phyloP scores from a whole-genome alignment of 495 filamentous ascomycete species.

The Daldinia childiae region DNA sequence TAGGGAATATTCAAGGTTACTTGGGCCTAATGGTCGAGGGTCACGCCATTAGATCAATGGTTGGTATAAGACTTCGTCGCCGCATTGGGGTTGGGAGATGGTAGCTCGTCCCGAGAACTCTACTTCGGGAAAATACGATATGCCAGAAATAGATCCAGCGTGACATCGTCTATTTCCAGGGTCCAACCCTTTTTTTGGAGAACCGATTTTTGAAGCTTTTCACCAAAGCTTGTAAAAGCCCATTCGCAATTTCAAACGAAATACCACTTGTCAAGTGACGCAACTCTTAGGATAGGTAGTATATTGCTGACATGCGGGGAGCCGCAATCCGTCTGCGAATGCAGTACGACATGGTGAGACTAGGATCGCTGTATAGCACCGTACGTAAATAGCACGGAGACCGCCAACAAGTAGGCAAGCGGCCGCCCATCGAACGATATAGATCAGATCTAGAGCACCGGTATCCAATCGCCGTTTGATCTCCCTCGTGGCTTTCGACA shows the following conservation, averaged over 20 bases:
- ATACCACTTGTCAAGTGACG: slow-evolving; percentile 19
- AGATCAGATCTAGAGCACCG: slow-evolving; percentile 12
- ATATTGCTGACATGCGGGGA: slow-evolving; percentile 10
- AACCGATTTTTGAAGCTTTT: slow-evolving; percentile 4
- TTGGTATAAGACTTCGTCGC: slow-evolving; percentile 25
- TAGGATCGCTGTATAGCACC: background rate
- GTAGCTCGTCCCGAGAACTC: slow-evolving; percentile 27
- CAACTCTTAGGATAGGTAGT: slow-evolving; percentile 9
- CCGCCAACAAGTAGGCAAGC: slow-evolving; percentile 9
- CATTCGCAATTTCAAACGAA: slow-evolving; percentile 3
- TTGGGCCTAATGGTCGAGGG: slow-evolving; percentile 23
- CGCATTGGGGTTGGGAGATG: slow-evolving; percentile 26
- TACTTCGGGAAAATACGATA: slow-evolving; percentile 36
- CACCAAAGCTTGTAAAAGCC: slow-evolving; percentile 11
- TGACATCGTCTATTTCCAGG: slow-evolving; percentile 29
- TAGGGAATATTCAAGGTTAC: slow-evolving; percentile 18
- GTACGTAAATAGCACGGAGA: background rate
- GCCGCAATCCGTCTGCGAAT: slow-evolving; percentile 20
- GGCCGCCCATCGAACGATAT: slow-evolving; percentile 18
- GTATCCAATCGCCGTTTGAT: background rate
- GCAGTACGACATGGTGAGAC: slow-evolving; percentile 2
- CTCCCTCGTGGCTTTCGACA: background rate
- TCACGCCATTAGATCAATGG: slow-evolving; percentile 32
- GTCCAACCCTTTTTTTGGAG: slow-evolving; percentile 15
- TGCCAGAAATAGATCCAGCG: slow-evolving; percentile 37